Evolutionary conservation across 2,329 filamentous ascomycete species (phyloP).

Genomic region (Cordyceps javanica): DNA sequence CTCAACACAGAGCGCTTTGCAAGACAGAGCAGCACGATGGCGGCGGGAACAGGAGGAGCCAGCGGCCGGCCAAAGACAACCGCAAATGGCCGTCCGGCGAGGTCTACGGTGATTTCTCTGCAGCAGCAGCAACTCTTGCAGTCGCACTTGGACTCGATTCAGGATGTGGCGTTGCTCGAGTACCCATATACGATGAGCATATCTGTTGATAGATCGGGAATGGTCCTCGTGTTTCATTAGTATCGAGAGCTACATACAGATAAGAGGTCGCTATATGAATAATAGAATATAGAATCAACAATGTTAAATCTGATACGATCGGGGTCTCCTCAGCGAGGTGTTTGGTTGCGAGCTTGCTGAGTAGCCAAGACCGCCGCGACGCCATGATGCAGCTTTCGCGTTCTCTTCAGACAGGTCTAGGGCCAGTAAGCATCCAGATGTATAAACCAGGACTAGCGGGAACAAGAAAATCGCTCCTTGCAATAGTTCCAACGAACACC

Average conservation of each 20-base stretch:
- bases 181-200: slow-evolving; percentile 88
- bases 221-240: slow-evolving; percentile 74
- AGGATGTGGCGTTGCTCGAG: slow-evolving; percentile 84
- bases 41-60: slow-evolving; percentile 18
- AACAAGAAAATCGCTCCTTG: background rate
- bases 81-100: slow-evolving; percentile 45
- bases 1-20: slow-evolving; percentile 60
- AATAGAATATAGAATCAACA: background rate
- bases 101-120: slow-evolving; percentile 77
- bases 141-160: slow-evolving; percentile 80
- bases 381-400: background rate
- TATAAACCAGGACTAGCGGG: background rate
- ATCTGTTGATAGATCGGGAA: slow-evolving; percentile 80
- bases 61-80: slow-evolving; percentile 23
- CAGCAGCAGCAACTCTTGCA: slow-evolving; percentile 83
- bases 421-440: too few species aligned
- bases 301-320: background rate
- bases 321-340: background rate
- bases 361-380: background rate
- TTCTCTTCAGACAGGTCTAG: background rate
- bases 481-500: background rate
- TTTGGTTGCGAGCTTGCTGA: background rate
- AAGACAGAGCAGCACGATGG: slow-evolving; percentile 27
- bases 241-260: too few species aligned
- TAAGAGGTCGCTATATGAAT: too few species aligned